Evolutionary conservation across 2,329 filamentous ascomycete genomes (phyloP), one percentile per base, ranked within the genome.

Genomic region (Botrytis galanthina): DNA sequence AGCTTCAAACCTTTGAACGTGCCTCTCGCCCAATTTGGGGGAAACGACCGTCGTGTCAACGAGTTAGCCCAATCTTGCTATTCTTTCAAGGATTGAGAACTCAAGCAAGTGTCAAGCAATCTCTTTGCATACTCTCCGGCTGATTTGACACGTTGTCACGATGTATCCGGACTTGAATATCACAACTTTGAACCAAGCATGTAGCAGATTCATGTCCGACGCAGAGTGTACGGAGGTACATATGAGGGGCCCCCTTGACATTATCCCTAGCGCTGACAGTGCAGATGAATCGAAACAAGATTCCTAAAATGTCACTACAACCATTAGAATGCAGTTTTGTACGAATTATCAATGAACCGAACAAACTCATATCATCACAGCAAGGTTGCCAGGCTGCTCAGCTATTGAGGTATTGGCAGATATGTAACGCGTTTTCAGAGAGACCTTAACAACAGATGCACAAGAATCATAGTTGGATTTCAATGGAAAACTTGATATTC

Each of bases 1-100:
- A 70, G 64, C 63, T 70, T 12, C 54, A 51, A 22, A 54, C 12
- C 32, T 20, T 54, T 62, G 37, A n/a, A 51, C 26, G 29, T 73
- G 54, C 69, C 54, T 62, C 64, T 62, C 64, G 63, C 71, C 35
- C 64, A 61, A 70, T 73, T 51, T 12, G 63, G 71, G 32, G 35
- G 26, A 54, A 68, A 32, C 42, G 46, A 62, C 57, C 69, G 32
- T 62, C 32, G 68, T 32, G 22, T 70, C 61, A 70, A 64, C 44
- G n/a, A 42, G 32, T 48, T 42, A 42, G 59, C 7, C 29, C 26
- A 68, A 54, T 18, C 6, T 54, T 57, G 5, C 14, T 32, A 16
- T 29, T 66, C 39, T 22, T 63, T 29, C 57, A 32, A 46, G 57
- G 69, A 51, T 72, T 2, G 64, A 63, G 35, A 37, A 32, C 22